Evolutionary conservation across 1,284 basidiomycete species (phyloP).

Genomic region (Puccinia hordei): DNA sequence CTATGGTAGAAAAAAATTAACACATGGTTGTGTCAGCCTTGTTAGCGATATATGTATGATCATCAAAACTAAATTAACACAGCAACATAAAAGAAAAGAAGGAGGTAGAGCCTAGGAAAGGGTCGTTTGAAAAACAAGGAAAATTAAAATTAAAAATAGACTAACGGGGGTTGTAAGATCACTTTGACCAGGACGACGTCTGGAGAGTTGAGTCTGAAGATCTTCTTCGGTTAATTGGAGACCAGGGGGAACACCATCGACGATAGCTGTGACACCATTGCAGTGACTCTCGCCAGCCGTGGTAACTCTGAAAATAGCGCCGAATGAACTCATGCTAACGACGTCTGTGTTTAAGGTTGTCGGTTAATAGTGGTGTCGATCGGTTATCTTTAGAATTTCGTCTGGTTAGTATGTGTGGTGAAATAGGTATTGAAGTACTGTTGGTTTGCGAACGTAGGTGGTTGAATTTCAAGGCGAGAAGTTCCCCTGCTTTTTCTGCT

Average conservation of each 20-base stretch:
- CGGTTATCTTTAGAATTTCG: too few relatives aligned
- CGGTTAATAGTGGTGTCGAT: too few relatives aligned
- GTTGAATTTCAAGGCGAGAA: background rate
- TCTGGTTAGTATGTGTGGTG: too few relatives aligned
- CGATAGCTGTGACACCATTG: conserved; percentile 92
- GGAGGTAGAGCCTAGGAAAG: too few relatives aligned
- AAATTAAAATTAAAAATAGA: background rate
- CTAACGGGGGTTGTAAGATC: conserved; percentile 82
- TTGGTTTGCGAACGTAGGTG: background rate
- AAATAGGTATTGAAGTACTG: background rate
- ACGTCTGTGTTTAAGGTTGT: background rate
- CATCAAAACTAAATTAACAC: background rate
- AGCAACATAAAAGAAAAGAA: too few relatives aligned
- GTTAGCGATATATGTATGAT: too few relatives aligned
- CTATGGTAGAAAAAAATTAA: conserved; percentile 5
- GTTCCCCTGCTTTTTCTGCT: background rate
- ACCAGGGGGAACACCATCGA: conserved; percentile 97
- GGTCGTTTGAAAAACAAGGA: too few relatives aligned
- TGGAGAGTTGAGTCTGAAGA: conserved; percentile 87
- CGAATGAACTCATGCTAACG: conserved; percentile 66
- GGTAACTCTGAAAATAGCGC: conserved; percentile 84
- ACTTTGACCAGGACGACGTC: conserved; percentile 91
- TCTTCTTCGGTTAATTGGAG: conserved; percentile 77
- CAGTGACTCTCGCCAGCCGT: conserved; percentile 99
- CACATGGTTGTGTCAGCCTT: too few relatives aligned